Percentiles rank a stretch among this genome's conserved stretches.
Conservation (phyloP, 2,329 filamentous ascomycete genomes). For the Xylariaceae sp. region DNA sequence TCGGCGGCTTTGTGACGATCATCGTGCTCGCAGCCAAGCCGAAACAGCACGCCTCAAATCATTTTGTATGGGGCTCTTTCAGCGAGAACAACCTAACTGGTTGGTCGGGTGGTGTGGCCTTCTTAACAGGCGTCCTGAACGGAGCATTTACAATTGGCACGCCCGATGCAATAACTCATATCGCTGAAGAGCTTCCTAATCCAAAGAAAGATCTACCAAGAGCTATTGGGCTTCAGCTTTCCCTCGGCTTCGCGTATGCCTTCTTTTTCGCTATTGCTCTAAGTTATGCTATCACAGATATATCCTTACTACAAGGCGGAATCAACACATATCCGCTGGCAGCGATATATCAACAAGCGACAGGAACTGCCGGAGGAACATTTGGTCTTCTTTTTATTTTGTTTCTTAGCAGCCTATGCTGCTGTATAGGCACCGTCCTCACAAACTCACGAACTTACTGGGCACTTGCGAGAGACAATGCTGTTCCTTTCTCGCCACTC, state of each 20-base stretch:
- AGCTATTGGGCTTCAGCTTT: slow-evolving; percentile 49
- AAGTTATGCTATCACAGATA: slow-evolving; percentile 55
- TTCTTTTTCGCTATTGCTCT: slow-evolving; percentile 50
- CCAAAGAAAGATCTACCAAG: slow-evolving; percentile 48
- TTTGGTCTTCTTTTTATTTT: slow-evolving; percentile 58
- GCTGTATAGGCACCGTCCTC: slow-evolving; percentile 49
- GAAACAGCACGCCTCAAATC: slow-evolving; percentile 44
- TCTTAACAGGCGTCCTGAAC: slow-evolving; percentile 63
- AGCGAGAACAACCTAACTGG: slow-evolving; percentile 49
- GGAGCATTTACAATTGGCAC: slow-evolving; percentile 66
- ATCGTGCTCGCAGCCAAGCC: slow-evolving; percentile 55
- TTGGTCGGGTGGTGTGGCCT: slow-evolving; percentile 59
- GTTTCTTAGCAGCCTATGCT: slow-evolving; percentile 49
- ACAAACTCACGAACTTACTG: slow-evolving; percentile 48
- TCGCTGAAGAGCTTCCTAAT: slow-evolving; percentile 58
- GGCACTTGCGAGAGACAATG: slow-evolving; percentile 58
- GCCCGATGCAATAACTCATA: slow-evolving; percentile 60
- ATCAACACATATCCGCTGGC: slow-evolving; percentile 59
- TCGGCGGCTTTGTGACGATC: slow-evolving; percentile 52
- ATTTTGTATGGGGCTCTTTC: slow-evolving; percentile 53
- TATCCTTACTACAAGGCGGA: slow-evolving; percentile 49
- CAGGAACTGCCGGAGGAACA: slow-evolving; percentile 47
- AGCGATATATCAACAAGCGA: slow-evolving; percentile 60
- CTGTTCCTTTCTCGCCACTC: slow-evolving; percentile 54
- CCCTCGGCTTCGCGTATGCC: slow-evolving; percentile 45